phyloP scores from a whole-genome alignment of 1,139 yeast genomes.

The Kurtzmaniella quercitrusa region DNA sequence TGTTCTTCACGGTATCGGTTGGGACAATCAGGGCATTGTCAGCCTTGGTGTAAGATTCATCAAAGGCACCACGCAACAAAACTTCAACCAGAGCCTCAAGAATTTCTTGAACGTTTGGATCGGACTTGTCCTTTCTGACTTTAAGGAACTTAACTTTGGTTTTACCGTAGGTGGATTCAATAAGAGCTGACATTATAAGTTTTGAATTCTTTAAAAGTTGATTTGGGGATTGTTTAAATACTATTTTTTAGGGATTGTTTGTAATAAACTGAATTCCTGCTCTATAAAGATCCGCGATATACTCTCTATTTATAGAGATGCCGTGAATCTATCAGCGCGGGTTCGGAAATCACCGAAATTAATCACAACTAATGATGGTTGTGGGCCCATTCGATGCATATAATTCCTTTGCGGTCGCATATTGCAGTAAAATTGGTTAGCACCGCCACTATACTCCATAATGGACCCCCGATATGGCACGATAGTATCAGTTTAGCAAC shows the following conservation, averaged over 20 bases:
- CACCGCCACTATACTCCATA: background rate
- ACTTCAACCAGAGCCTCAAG: conserved; percentile 80
- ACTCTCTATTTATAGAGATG: background rate
- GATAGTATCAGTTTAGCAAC: background rate
- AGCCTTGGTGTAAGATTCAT: conserved; percentile 76
- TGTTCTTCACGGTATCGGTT: conserved; percentile 91
- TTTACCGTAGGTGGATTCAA: conserved; percentile 74
- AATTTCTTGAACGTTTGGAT: conserved; percentile 72
- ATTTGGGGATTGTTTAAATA: background rate
- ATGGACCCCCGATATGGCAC: background rate
- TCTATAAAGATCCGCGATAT: background rate
- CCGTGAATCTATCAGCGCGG: background rate
- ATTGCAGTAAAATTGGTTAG: background rate
- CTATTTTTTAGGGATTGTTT: background rate
- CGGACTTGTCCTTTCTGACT: conserved; percentile 69
- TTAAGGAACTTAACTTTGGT: conserved; percentile 88
- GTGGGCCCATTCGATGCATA: background rate
- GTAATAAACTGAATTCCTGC: background rate
- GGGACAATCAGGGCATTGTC: conserved; percentile 89
- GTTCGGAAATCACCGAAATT: background rate
- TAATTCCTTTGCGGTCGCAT: background rate
- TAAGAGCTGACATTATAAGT: conserved; percentile 17
- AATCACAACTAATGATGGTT: background rate
- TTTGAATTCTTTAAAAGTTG: background rate
- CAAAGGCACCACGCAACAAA: conserved; percentile 74